Evolutionary conservation across 2,329 filamentous ascomycete species (phyloP).

Genomic region (Stenocarpella maydis): DNA sequence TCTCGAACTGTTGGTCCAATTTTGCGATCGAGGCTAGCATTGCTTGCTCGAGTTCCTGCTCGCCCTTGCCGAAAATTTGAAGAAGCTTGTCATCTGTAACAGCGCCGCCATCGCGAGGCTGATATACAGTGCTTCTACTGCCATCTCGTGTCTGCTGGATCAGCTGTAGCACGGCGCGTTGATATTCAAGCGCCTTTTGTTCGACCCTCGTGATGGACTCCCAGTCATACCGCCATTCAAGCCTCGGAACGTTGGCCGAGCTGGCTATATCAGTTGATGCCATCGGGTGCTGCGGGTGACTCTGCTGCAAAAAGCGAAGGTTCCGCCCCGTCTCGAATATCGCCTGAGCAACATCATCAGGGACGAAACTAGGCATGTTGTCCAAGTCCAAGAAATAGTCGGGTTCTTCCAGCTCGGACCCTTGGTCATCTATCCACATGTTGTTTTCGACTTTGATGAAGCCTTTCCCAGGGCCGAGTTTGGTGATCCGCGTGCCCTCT

Average conservation of each 20-base stretch:
- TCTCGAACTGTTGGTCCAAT: conserved; percentile 49
- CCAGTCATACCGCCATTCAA: conserved; percentile 79
- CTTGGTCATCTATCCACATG: conserved; percentile 65
- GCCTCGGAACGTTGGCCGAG: conserved; percentile 59
- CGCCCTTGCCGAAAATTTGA: conserved; percentile 6
- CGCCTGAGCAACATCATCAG: conserved; percentile 70
- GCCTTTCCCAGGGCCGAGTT: conserved; percentile 57
- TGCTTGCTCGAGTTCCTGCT: conserved; percentile 48
- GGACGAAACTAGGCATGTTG: conserved; percentile 76
- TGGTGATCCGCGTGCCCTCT: conserved; percentile 61
- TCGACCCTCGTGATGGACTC: conserved; percentile 71
- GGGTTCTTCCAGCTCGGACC: conserved; percentile 62
- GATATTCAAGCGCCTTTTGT: conserved; percentile 62
- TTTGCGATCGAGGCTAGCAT: conserved; percentile 60
- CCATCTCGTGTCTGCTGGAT: conserved; percentile 39
- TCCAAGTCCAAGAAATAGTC: conserved; percentile 71
- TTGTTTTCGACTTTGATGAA: conserved; percentile 69
- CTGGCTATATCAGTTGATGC: conserved; percentile 54
- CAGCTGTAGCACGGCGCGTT: conserved; percentile 49
- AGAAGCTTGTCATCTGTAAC: background rate
- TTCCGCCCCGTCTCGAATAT: conserved; percentile 86
- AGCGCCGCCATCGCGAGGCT: no score
- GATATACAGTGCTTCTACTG: background rate
- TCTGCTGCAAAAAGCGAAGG: conserved; percentile 73
- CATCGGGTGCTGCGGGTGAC: conserved; percentile 77